Evolutionary conservation across 2,329 filamentous ascomycete genomes (phyloP).

Genomic region (Colletotrichum trifolii): DNA sequence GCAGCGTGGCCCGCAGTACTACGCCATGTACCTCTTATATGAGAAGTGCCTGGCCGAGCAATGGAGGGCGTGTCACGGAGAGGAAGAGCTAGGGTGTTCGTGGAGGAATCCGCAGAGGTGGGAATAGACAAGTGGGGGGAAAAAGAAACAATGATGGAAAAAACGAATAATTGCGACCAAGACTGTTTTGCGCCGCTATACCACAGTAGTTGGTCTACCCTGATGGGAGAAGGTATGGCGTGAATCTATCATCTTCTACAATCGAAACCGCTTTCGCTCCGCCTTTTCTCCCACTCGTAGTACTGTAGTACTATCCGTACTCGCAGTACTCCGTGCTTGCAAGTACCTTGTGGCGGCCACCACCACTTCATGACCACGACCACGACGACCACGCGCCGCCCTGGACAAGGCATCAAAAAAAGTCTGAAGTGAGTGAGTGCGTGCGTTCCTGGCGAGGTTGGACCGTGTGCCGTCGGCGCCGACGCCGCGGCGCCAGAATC

Average conservation of each 20-base stretch:
- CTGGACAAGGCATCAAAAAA: conserved; percentile 9
- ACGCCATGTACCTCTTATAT: background rate
- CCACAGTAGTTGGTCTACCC: no score
- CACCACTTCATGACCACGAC: no score
- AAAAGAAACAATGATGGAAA: conserved; percentile 8
- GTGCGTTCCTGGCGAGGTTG: conserved; percentile 25
- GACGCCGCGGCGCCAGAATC: background rate
- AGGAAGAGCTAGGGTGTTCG: no score
- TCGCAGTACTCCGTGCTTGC: no score
- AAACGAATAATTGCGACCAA: conserved; percentile 13
- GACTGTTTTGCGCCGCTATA: no score
- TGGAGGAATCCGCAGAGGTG: background rate
- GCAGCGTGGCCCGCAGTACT: conserved; percentile 5
- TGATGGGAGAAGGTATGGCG: conserved; percentile 5
- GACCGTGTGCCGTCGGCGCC: background rate
- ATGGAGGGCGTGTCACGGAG: no score
- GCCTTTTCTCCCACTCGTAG: conserved; percentile 25
- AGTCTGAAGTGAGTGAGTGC: background rate
- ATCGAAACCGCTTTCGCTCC: background rate
- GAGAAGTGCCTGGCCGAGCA: no score
- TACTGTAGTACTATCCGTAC: background rate
- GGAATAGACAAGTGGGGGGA: conserved; percentile 9
- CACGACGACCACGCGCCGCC: conserved; percentile 16
- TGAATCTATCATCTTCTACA: background rate
- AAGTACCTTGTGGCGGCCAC: no score